Base-by-base conservation (phyloP, 1,284 basidiomycete species). In the Clitocybe nebularis region DNA sequence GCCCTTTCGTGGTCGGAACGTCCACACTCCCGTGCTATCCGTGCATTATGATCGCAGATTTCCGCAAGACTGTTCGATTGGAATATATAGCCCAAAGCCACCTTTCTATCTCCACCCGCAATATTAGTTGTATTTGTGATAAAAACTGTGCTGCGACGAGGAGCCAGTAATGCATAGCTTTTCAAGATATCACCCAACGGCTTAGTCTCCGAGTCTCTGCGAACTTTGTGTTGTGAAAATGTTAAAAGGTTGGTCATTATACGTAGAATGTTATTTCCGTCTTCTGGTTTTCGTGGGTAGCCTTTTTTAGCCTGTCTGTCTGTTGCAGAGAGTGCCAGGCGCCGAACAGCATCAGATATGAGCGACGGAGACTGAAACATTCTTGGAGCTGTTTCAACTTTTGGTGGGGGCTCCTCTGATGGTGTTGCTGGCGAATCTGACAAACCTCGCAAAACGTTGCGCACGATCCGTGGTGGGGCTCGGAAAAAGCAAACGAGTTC, bases 401-500 rank as follows among this genome's bases (percentile, higher is more conserved):
- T 40, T 5, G 41, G 54, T 8, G 36, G 48, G 39, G 49, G 45
- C 13, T 55, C 55, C 19, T 61, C 56, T 7, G 46, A 33, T 17
- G 58, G 57, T 3, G 55, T 52, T 17, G 46, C 44, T 23, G 75
- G 69, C 0, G 75, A 75, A 19, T 67, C 63, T 9, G 71, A 69
- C 7, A 76, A 52, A 21, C 79, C 77, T 36, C 69, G 71, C 30
- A 75, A 53, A 7, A 74, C 66, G 54, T 77, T 71, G 39, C 74
- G 75, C 3, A 87, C 76, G 42, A 85, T 76, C n/a, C 86, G 74
- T 17, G 79, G 80, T 1, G 84, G 77, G 3, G 81, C 81, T 28
- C 86, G 79, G 66, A 89, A 93, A 66, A 94, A 93, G 56, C 83
- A 89, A 0, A 93, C 78, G 1, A 94, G 69, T 64, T 92, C 81